phyloP scores from a whole-genome alignment of 331 rosid species.

The Rhamnella rubrinervis region DNA sequence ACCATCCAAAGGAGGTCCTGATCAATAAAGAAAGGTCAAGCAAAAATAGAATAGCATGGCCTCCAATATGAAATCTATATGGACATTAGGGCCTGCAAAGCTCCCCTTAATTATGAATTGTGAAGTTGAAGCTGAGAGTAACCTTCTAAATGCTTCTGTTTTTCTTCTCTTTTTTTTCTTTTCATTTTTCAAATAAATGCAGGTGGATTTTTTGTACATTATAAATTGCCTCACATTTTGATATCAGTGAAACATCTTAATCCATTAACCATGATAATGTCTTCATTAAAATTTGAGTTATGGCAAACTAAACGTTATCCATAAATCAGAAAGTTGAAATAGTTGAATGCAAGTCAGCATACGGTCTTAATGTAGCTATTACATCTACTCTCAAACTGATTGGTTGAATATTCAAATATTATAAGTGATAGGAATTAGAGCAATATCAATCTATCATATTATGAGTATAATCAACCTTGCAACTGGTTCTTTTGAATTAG shows the following conservation, averaged over 20 bases:
- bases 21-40: slow-evolving; percentile 11
- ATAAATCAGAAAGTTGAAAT: no score
- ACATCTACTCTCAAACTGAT: no score
- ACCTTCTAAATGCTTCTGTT: background rate
- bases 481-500: slow-evolving; percentile 64
- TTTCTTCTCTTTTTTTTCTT: background rate
- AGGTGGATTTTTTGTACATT: no score
- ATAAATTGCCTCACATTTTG: no score
- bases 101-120: background rate
- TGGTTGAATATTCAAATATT: background rate
- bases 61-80: slow-evolving; percentile 4
- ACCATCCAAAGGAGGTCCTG: slow-evolving; percentile 25
- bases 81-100: slow-evolving; percentile 3
- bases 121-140: background rate
- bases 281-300: no score
- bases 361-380: no score
- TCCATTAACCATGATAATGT: no score
- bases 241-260: no score
- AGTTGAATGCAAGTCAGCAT: no score
- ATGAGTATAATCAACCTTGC: slow-evolving; percentile 54
- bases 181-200: background rate
- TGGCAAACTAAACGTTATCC: no score
- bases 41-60: slow-evolving; percentile 8
- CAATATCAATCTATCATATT: background rate
- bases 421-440: background rate